Base-by-base conservation (phyloP, 257 asterid species). In the Mitragyna speciosa region DNA sequence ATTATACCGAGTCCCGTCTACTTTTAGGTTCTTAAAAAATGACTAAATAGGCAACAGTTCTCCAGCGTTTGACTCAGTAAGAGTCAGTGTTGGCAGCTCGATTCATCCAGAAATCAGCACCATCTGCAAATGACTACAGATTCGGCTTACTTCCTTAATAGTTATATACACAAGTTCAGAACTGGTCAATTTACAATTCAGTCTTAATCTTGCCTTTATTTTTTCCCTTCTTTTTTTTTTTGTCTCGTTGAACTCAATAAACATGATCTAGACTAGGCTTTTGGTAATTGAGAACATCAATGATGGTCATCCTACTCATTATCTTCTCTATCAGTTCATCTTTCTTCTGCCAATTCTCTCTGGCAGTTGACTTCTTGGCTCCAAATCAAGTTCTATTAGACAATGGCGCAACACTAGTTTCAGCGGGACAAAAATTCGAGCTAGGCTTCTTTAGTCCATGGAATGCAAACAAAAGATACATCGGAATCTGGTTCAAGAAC, bases 401-500 rank as follows among this genome's bases (percentile, higher is more conserved):
- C 72, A 75, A 81, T 59, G 77, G 84, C 2, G 71, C 24, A 52
- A 81, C 81, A 15, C 51, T 81, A 6, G 72, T 76, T 31, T 81
- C 84, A 14, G 80, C 63, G 0, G 51, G 48, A 17, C 67, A 26
- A 22, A 81, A 81, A 72, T 76, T 81, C n/a, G 84, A 81, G 80
- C 16, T 81, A 6, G 81, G 84, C 19, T 81, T 81, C 80, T 81
- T 81, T 24, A 33, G 84, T 61, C 80, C 84, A 45, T 72, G 19
- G 15, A 56, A 59, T 47, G 30, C 66, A 33, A 51, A 30, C 2
- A 28, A 70, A 22, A 73, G 84, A 19, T 81, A 68, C 26, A 10
- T 81, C 16, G 84, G 83, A 19, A 81, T 81, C 71, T 84, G 88
- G 90, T 84, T 84, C 81, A 84, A 80, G 59, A 84, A 84, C 52